Percentiles rank a stretch among this genome's conserved stretches.
These are phyloP conservation scores for Diaporthe citrichinensis DNA, from an alignment of 2,329 filamentous ascomycete species.

Conservation along the genomic window DNA sequence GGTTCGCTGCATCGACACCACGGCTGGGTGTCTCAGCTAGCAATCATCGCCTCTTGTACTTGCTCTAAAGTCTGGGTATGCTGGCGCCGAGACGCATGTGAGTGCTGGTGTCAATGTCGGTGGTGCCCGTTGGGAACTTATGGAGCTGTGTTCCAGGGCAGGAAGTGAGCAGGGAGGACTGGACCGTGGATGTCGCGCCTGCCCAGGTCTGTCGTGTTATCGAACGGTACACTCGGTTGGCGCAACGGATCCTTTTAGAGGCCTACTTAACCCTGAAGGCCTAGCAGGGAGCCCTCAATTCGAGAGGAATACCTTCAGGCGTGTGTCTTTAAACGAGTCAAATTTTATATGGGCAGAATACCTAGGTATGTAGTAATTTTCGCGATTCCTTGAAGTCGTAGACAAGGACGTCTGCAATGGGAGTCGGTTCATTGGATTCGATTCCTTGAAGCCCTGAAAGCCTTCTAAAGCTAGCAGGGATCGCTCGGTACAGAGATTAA, in stretches of 20 bases:
- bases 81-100: background rate
- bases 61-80: background rate
- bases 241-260: background rate
- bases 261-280: background rate
- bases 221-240: background rate
- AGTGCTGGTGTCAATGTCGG: background rate
- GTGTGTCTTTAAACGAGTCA: background rate
- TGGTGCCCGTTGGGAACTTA: background rate
- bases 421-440: background rate
- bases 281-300: background rate
- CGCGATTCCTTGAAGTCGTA: background rate
- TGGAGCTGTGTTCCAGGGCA: background rate
- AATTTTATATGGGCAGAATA: too few species aligned
- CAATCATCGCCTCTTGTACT: background rate
- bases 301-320: background rate
- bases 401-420: background rate
- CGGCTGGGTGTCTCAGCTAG: background rate
- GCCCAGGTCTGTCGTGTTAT: background rate
- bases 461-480: background rate
- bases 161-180: background rate
- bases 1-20: background rate
- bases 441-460: background rate
- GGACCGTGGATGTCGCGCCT: constrained; percentile 11
- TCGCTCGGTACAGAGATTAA: background rate
- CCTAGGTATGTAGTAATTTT: background rate